Evolutionary conservation across 805 yeast species (phyloP).

Genomic region (Cyberlindnera lachancei): DNA sequence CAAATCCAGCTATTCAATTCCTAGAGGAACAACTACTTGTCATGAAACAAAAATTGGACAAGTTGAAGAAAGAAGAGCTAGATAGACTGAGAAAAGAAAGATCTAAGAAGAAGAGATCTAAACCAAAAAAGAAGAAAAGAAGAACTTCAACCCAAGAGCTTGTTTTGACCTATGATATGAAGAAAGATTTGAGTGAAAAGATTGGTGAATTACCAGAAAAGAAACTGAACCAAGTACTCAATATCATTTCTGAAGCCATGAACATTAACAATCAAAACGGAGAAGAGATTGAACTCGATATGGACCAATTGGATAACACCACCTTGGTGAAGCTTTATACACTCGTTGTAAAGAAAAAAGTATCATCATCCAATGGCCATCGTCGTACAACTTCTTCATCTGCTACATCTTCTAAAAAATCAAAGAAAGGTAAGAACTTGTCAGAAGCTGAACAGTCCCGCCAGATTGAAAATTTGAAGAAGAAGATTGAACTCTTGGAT

Average conservation of each 20-base stretch:
- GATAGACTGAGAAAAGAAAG: conserved; percentile 61
- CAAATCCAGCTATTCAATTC: conserved; percentile 85
- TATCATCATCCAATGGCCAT: neutral
- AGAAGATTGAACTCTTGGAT: conserved; percentile 69
- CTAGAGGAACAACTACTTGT: conserved; percentile 79
- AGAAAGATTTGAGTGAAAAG: conserved; percentile 83
- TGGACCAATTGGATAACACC: conserved; percentile 82
- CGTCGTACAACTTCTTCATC: conserved; percentile 4
- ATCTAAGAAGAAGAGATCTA: conserved; percentile 35
- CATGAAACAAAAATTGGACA: conserved; percentile 79
- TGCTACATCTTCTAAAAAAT: conserved; percentile 18
- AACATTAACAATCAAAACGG: conserved; percentile 51
- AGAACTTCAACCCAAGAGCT: conserved; percentile 18
- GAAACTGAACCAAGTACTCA: conserved; percentile 74
- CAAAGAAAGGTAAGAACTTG: conserved; percentile 48
- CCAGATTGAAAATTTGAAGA: conserved; percentile 65
- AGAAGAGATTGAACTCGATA: conserved; percentile 94
- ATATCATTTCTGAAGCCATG: conserved; percentile 75
- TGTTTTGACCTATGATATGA: conserved; percentile 88
- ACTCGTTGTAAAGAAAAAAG: conserved; percentile 54
- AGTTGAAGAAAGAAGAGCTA: conserved; percentile 71
- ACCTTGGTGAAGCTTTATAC: conserved; percentile 80
- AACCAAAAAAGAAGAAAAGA: conserved; percentile 25
- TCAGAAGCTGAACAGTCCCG: conserved; percentile 59
- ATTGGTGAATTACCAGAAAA: conserved; percentile 72